phyloP scores from a whole-genome alignment of 2,329 filamentous ascomycete species.

The Onygena corvina region DNA sequence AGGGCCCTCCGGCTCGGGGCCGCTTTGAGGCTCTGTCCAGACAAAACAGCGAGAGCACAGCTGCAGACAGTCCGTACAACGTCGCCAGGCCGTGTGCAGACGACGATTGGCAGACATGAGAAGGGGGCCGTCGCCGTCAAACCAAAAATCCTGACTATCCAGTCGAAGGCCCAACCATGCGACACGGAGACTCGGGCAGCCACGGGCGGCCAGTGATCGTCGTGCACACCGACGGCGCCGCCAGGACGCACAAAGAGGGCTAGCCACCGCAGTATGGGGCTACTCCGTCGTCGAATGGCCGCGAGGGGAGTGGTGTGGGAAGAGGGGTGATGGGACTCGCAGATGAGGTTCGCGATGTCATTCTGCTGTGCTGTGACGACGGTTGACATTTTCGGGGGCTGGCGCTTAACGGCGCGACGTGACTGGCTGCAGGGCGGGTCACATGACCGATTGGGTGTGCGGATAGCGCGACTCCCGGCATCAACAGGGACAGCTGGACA shows the following conservation, averaged over 20 bases:
- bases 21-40: not conserved
- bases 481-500: no score
- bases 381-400: no score
- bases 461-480: no score
- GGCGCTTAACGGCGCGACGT: slow-evolving; percentile 5
- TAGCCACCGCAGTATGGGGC: slow-evolving; percentile 1
- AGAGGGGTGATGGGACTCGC: not conserved
- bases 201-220: not conserved
- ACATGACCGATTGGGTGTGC: not conserved
- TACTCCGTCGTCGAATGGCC: not conserved
- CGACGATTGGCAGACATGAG: not conserved
- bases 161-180: not conserved
- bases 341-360: slow-evolving; percentile 4
- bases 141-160: not conserved
- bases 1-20: not conserved
- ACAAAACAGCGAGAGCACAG: not conserved
- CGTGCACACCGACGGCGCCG: not conserved
- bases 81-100: no score
- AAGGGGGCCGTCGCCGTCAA: not conserved
- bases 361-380: no score
- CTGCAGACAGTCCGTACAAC: no score
- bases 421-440: not conserved
- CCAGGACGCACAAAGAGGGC: not conserved
- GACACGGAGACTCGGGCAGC: not conserved
- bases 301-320: not conserved